Evolutionary conservation across 345 rosid genomes (phyloP).

Genomic region (Ceriops tagal): DNA sequence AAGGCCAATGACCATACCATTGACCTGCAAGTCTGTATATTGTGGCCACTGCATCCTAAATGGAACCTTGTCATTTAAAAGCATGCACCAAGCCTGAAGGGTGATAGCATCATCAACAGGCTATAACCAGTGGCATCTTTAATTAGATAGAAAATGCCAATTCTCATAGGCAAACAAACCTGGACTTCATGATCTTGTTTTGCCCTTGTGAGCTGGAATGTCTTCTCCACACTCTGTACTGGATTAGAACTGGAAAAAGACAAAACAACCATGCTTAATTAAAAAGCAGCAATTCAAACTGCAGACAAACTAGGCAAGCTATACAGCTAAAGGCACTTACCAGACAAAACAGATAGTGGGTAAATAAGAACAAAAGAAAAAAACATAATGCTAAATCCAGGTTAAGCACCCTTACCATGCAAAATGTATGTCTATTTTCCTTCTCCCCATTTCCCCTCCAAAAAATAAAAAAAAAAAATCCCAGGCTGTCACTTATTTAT

Average conservation of each 20-base stretch:
- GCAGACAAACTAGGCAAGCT: background rate
- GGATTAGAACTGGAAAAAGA: slow-evolving; percentile 24
- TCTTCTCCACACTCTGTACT: slow-evolving; percentile 23
- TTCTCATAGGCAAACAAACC: slow-evolving; percentile 18
- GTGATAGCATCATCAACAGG: background rate
- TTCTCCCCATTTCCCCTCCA: no score
- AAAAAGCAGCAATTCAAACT: background rate
- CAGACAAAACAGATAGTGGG: no score
- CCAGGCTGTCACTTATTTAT: no score
- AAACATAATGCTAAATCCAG: no score
- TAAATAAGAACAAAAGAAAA: no score
- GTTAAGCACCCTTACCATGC: no score
- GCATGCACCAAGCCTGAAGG: slow-evolving; percentile 38
- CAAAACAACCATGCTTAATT: background rate
- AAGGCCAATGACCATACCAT: slow-evolving; percentile 22
- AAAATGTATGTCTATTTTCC: no score
- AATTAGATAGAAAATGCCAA: background rate
- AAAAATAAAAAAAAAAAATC: no score
- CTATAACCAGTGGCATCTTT: background rate
- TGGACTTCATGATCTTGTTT: slow-evolving; percentile 30
- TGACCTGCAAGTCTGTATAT: slow-evolving; percentile 21
- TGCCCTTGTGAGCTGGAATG: slow-evolving; percentile 25
- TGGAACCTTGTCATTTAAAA: slow-evolving; percentile 28
- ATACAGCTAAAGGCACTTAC: background rate
- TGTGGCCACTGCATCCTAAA: slow-evolving; percentile 40